Percentiles rank a stretch among this genome's conserved stretches.
phyloP scores from a whole-genome alignment of 164 flowering plant species.

The Amborella trichopoda region DNA sequence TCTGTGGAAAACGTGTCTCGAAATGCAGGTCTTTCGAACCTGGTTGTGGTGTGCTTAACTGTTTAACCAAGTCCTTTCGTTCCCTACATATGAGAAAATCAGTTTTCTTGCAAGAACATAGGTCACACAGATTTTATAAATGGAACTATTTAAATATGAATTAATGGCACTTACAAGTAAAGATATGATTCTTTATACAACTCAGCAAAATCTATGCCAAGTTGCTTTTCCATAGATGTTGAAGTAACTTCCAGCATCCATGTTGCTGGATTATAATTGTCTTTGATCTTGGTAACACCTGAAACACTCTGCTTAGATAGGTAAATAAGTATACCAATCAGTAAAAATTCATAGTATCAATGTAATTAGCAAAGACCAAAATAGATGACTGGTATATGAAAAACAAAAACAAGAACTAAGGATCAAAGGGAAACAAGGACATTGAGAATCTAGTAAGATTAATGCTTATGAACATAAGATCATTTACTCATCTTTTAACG shows the following conservation, averaged over 20 bases:
- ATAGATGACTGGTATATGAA: no score
- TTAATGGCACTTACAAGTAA: conserved; percentile 30
- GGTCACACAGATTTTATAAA: neutral
- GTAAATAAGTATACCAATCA: no score
- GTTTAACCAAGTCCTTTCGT: conserved; percentile 22
- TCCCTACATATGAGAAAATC: conserved; percentile 18
- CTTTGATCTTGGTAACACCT: conserved; percentile 56
- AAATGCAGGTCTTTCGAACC: conserved; percentile 40
- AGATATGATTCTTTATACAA: conserved; percentile 36
- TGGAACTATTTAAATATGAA: neutral
- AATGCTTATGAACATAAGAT: no score
- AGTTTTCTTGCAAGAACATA: neutral
- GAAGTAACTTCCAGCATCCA: conserved; percentile 83
- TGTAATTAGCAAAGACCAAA: no score
- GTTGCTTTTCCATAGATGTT: conserved; percentile 42
- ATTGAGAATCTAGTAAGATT: no score
- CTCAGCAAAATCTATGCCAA: conserved; percentile 49
- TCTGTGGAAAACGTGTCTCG: conserved; percentile 33
- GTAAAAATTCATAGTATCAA: no score
- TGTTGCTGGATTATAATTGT: conserved; percentile 67
- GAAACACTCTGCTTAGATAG: conserved; percentile 35
- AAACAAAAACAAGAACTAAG: no score
- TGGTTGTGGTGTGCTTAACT: conserved; percentile 21
- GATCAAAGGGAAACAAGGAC: no score
- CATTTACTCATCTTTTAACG: no score